A percentile compares a stretch with the other conserved stretches of the same genome.
These are phyloP conservation scores for Botrytis byssoidea DNA, from an alignment of 2,329 filamentous ascomycete species.

Conservation along the genomic window DNA sequence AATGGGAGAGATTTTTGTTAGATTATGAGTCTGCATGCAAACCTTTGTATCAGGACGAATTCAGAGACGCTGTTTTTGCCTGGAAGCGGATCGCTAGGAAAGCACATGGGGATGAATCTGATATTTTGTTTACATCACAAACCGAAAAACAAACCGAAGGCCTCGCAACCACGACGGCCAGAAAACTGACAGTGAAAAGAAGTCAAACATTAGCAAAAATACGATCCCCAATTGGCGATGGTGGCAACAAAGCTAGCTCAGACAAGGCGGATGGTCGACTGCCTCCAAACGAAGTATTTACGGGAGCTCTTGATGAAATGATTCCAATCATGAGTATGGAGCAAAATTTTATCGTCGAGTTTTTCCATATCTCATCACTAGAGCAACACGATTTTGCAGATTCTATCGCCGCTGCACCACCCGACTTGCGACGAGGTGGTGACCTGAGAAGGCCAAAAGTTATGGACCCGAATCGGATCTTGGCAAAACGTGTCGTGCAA, in stretches of 20 bases:
- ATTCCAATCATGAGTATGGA: slow-evolving; percentile 84
- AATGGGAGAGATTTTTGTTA: slow-evolving; percentile 78
- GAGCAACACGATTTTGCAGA: slow-evolving; percentile 82
- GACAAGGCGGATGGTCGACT: slow-evolving; percentile 67
- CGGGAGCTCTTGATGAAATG: slow-evolving; percentile 75
- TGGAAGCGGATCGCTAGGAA: slow-evolving; percentile 82
- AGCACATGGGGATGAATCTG: slow-evolving; percentile 71
- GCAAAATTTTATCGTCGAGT: slow-evolving; percentile 95
- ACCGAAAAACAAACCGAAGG: slow-evolving; percentile 82
- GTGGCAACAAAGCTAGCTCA: slow-evolving; percentile 47
- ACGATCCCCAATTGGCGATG: slow-evolving; percentile 65
- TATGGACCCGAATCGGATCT: slow-evolving; percentile 83
- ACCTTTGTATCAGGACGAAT: slow-evolving; percentile 77
- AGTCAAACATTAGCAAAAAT: slow-evolving; percentile 83
- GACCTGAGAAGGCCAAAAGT: slow-evolving; percentile 72
- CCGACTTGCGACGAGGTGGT: slow-evolving; percentile 66
- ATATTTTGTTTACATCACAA: slow-evolving; percentile 83
- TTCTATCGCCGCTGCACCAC: slow-evolving; percentile 63
- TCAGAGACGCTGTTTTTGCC: slow-evolving; percentile 70
- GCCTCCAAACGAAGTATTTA: slow-evolving; percentile 78
- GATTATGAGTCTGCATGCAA: slow-evolving; percentile 77
- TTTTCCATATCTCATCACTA: slow-evolving; percentile 90
- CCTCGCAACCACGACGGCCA: slow-evolving; percentile 66
- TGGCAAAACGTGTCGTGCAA: slow-evolving; percentile 80
- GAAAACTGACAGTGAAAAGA: slow-evolving; percentile 90